Evolutionary conservation across 352 stramenopile species (phyloP).

Genomic region (Globisporangium camurandrum): DNA sequence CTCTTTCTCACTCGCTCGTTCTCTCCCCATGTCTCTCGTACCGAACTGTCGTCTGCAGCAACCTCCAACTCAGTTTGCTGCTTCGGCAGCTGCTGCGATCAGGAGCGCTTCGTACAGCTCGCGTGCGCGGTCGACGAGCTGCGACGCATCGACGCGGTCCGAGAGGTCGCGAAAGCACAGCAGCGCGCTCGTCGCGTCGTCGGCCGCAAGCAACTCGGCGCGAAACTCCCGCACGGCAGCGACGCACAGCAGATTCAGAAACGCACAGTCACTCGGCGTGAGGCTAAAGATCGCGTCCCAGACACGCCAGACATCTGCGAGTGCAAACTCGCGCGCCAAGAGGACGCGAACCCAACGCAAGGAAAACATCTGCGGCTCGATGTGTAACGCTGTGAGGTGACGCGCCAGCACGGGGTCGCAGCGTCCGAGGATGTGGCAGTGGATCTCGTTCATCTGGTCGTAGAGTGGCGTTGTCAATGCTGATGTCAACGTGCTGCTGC

Average conservation of each 20-base stretch:
- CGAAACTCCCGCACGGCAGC: conserved; percentile 58
- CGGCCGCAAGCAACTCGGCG: conserved; percentile 47
- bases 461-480: conserved; percentile 31
- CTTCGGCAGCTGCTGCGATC: conserved; percentile 50
- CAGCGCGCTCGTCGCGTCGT: conserved; percentile 54
- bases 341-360: conserved; percentile 70
- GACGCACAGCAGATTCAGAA: conserved; percentile 75
- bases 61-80: too few relatives aligned
- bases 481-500: neutral
- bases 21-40: too few relatives aligned
- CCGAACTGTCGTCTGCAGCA: too few relatives aligned
- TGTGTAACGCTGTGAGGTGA: conserved; percentile 32
- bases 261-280: conserved; percentile 60
- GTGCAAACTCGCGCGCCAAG: conserved; percentile 70
- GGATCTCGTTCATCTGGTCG: conserved; percentile 70
- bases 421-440: conserved; percentile 50
- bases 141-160: conserved; percentile 34
- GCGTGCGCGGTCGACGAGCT: conserved; percentile 45
- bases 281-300: conserved; percentile 77
- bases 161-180: conserved; percentile 50
- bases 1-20: too few relatives aligned
- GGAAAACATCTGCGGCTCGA: conserved; percentile 69
- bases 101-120: conserved; percentile 64
- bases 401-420: conserved; percentile 55
- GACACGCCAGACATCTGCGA: conserved; percentile 66